phyloP scores from a whole-genome alignment of 495 filamentous ascomycete species.

The Podospora bellae-mahoneyi region DNA sequence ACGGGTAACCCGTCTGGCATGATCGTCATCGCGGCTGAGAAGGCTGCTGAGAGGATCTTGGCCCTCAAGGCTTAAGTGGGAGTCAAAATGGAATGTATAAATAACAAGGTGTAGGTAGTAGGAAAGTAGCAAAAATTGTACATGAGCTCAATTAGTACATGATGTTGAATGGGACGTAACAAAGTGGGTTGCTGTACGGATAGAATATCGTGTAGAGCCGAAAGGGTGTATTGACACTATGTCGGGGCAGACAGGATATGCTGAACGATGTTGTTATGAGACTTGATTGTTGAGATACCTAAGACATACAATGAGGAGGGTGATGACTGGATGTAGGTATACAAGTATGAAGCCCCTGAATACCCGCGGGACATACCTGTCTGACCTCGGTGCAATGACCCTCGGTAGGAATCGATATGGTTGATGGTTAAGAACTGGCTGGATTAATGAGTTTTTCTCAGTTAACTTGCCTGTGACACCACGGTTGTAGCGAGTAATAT shows the following conservation, averaged over 20 bases:
- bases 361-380: too few relatives aligned
- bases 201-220: too few relatives aligned
- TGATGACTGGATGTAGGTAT: too few relatives aligned
- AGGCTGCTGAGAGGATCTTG: slow-evolving; percentile 44
- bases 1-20: slow-evolving; percentile 59
- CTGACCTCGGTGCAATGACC: too few relatives aligned
- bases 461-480: background rate
- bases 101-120: background rate
- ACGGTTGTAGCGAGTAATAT: background rate
- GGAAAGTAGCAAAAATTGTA: background rate
- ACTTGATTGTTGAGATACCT: too few relatives aligned
- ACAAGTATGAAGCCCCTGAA: too few relatives aligned
- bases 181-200: too few relatives aligned
- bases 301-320: too few relatives aligned
- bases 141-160: background rate
- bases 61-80: slow-evolving; percentile 13
- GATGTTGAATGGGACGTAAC: background rate
- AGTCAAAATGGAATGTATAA: background rate
- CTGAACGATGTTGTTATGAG: background rate
- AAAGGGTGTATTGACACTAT: too few relatives aligned
- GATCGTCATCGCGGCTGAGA: slow-evolving; percentile 58
- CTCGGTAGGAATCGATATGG: background rate
- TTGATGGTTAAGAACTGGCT: background rate
- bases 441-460: background rate
- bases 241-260: too few relatives aligned